phyloP scores from a whole-genome alignment of 306 rosid genomes.

The Fragaria iinumae region DNA sequence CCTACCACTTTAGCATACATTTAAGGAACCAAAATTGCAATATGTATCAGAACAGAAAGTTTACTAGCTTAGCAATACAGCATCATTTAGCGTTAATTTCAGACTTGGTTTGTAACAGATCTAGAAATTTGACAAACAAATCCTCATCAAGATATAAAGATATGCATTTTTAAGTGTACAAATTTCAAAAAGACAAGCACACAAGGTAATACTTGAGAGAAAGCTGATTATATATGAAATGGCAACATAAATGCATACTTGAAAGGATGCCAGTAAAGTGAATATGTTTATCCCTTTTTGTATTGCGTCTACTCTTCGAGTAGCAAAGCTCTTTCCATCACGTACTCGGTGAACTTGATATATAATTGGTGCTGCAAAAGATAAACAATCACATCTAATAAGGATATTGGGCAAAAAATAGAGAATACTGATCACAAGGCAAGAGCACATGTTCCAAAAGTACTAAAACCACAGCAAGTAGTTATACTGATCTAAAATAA shows the following conservation, averaged over 20 bases:
- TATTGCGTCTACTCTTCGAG: constrained; percentile 88
- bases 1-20: background rate
- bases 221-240: constrained; percentile 12
- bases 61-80: background rate
- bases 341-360: constrained; percentile 75
- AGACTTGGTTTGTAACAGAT: background rate
- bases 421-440: background rate
- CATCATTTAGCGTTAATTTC: background rate
- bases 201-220: background rate
- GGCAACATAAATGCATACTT: constrained; percentile 45
- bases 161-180: background rate
- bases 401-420: background rate
- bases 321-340: constrained; percentile 94
- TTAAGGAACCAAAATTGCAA: constrained; percentile 14
- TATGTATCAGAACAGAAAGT: background rate
- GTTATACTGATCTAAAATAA: background rate
- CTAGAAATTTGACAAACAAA: background rate
- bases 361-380: constrained; percentile 76
- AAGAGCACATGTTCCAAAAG: background rate
- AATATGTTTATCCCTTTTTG: constrained; percentile 83
- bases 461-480: background rate
- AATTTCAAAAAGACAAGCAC: background rate
- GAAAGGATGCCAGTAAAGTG: constrained; percentile 85
- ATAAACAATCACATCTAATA: background rate
- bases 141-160: background rate